Conservation (phyloP, 495 filamentous ascomycete species). For the Hyaloscypha finlandica region DNA sequence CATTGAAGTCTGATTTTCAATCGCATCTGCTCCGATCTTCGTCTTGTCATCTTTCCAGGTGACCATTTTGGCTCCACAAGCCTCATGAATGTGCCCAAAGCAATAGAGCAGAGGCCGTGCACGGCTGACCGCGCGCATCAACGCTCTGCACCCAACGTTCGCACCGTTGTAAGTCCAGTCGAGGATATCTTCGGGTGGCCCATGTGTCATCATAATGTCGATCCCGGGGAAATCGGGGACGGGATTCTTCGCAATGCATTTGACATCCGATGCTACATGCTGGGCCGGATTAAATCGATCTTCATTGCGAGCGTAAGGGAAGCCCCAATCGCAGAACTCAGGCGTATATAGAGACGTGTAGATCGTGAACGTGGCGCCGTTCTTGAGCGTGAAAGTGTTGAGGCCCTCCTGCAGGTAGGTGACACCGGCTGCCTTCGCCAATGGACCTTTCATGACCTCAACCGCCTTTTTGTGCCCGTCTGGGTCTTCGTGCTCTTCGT, state of each 20-base stretch:
- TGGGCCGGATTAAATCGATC: conserved; percentile 40
- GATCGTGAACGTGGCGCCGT: conserved; percentile 60
- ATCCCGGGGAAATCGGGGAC: conserved; percentile 44
- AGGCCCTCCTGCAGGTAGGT: conserved; percentile 68
- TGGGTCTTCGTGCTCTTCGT: conserved; percentile 23
- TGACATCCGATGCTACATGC: conserved; percentile 28
- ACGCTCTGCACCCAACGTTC: conserved; percentile 55
- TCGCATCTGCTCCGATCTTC: neutral
- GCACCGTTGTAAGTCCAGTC: conserved; percentile 44
- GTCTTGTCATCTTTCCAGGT: conserved; percentile 44
- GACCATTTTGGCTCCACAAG: conserved; percentile 65
- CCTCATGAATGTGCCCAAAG: conserved; percentile 78
- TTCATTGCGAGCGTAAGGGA: conserved; percentile 55
- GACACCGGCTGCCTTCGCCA: conserved; percentile 54
- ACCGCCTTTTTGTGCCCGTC: conserved; percentile 32
- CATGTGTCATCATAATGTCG: conserved; percentile 74
- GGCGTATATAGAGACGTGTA: conserved; percentile 74
- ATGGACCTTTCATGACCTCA: conserved; percentile 44
- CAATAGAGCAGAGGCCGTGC: conserved; percentile 62
- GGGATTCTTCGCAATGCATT: conserved; percentile 35
- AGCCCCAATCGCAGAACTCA: conserved; percentile 60
- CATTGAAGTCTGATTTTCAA: neutral
- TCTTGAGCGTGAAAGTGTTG: conserved; percentile 54
- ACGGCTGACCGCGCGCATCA: conserved; percentile 57
- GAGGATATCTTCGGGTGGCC: conserved; percentile 62